These are phyloP conservation scores for Fomitopsis pinicola DNA, from an alignment of 1,284 basidiomycete species.

Conservation along the genomic window DNA sequence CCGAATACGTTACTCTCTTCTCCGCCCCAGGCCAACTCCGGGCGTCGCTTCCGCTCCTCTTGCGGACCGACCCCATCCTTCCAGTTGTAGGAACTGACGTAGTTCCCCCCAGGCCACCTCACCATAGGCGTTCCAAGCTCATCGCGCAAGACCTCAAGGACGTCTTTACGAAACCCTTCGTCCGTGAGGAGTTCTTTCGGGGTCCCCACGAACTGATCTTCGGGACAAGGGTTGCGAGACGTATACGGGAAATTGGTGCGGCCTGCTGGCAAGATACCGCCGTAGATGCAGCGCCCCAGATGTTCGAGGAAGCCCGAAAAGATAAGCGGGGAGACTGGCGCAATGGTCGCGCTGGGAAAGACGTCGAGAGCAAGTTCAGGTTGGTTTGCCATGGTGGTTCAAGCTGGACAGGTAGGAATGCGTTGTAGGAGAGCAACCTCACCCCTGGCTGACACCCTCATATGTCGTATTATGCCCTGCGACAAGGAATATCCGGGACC, in stretches of 20 bases:
- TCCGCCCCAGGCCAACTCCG: slow-evolving; percentile 64
- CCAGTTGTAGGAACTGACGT: slow-evolving; percentile 64
- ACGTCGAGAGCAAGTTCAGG: slow-evolving; percentile 18
- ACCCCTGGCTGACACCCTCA: no score
- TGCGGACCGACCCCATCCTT: slow-evolving; percentile 62
- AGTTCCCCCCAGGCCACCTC: slow-evolving; percentile 58
- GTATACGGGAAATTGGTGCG: slow-evolving; percentile 29
- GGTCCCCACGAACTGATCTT: slow-evolving; percentile 22
- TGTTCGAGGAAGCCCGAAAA: slow-evolving; percentile 51
- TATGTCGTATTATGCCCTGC: no score
- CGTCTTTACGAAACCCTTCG: slow-evolving; percentile 53
- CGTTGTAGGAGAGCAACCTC: not conserved
- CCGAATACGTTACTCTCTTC: slow-evolving; percentile 66
- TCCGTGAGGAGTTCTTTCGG: slow-evolving; percentile 18
- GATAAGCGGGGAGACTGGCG: slow-evolving; percentile 29
- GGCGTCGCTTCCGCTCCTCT: slow-evolving; percentile 45
- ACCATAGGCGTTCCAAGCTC: slow-evolving; percentile 54
- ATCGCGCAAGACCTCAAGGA: slow-evolving; percentile 44
- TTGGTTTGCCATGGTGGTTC: not conserved
- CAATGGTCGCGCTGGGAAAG: slow-evolving; percentile 21
- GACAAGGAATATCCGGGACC: no score
- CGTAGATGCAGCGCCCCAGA: slow-evolving; percentile 43
- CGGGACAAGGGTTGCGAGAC: slow-evolving; percentile 23
- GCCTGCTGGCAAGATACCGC: slow-evolving; percentile 47
- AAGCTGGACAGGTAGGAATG: not conserved